These are phyloP conservation scores for Pseudomassariella vexata DNA, from an alignment of 2,329 filamentous ascomycete genomes.

Conservation along the genomic window DNA sequence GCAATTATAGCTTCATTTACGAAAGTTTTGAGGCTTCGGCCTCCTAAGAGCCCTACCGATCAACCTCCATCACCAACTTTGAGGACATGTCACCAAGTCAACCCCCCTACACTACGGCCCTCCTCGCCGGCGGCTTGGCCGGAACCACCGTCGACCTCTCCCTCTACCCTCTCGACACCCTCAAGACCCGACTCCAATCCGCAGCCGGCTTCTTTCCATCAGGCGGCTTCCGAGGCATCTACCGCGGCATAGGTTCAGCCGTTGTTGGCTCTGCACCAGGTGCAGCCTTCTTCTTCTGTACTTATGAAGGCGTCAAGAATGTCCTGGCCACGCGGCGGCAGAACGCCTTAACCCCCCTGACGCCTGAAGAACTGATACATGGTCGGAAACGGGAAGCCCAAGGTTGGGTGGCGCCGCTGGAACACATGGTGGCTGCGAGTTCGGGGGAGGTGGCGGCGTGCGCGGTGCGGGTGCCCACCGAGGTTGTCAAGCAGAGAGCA, in stretches of 20 bases:
- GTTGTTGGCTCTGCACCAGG: constrained; percentile 88
- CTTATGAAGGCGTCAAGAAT: constrained; percentile 73
- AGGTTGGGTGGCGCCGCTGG: constrained; percentile 26
- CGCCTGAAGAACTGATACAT: constrained; percentile 2
- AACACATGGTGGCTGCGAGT: constrained; percentile 81
- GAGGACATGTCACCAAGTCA: constrained; percentile 16
- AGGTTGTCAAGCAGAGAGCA: constrained; percentile 94
- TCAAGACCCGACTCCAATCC: constrained; percentile 95
- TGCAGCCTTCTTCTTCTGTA: constrained; percentile 95
- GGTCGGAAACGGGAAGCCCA: not conserved
- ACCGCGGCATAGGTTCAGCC: constrained; percentile 84
- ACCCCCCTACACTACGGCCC: constrained; percentile 52
- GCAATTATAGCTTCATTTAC: too few species aligned
- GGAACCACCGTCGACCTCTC: constrained; percentile 95
- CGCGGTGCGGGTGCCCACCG: constrained; percentile 85
- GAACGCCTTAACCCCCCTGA: constrained; percentile 20
- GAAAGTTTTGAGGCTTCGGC: too few species aligned
- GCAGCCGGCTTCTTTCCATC: constrained; percentile 69
- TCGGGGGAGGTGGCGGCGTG: constrained; percentile 90
- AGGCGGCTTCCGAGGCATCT: constrained; percentile 87
- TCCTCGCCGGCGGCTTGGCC: constrained; percentile 79
- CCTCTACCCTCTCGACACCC: constrained; percentile 95
- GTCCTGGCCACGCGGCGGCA: constrained; percentile 31
- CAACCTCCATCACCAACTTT: too few species aligned
- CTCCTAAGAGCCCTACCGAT: not conserved